Conservation (phyloP, 192 early-diverging fungal genomes). For the Rhizophagus prolifer region DNA sequence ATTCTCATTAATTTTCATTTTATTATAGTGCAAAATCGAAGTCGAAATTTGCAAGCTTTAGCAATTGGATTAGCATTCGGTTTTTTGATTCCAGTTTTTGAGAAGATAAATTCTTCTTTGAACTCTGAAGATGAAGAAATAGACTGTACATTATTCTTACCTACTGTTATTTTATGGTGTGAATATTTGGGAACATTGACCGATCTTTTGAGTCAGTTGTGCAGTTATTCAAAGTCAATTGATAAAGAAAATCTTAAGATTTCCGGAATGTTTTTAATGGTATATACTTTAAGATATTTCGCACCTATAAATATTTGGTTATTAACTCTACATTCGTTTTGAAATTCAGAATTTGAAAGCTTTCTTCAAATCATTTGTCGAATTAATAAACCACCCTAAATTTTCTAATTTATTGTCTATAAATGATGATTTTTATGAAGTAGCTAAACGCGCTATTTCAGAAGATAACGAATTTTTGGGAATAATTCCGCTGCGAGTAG, state of each 20-base stretch:
- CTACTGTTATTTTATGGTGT: conserved; percentile 10
- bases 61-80: conserved; percentile 14
- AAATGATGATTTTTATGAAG: conserved; percentile 3
- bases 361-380: conserved; percentile 15
- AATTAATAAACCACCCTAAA: neutral
- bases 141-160: neutral
- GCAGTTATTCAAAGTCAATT: neutral
- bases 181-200: conserved; percentile 15
- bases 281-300: neutral
- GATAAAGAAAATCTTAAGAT: conserved; percentile 13
- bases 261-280: conserved; percentile 14
- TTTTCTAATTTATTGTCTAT: neutral
- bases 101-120: neutral
- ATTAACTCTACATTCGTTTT: neutral
- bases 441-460: conserved; percentile 28
- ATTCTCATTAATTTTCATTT: neutral
- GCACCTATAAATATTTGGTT: neutral
- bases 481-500: conserved; percentile 31
- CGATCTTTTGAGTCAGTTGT: conserved; percentile 16
- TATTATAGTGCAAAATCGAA: conserved; percentile 5
- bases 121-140: neutral
- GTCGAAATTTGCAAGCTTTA: neutral
- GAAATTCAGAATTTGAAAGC: conserved; percentile 15
- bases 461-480: conserved; percentile 43
- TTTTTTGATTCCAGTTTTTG: conserved; percentile 5